Evolutionary conservation across 177 flowering plant genomes (phyloP).

Genomic region (Vitis hybrid): DNA sequence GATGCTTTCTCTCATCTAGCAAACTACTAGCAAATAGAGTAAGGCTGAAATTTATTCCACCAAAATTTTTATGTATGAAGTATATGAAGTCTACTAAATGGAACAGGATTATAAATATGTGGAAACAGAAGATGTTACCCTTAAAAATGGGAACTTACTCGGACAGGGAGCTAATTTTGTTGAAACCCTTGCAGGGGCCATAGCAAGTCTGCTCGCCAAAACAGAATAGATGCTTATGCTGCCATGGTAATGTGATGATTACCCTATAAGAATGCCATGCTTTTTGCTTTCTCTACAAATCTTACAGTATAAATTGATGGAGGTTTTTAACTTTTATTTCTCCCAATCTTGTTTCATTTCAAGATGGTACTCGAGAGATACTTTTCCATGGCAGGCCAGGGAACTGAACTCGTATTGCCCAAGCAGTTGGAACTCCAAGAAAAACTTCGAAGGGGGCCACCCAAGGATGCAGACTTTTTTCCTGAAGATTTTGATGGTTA

Average conservation of each 20-base stretch:
- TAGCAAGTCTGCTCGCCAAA: conserved; percentile 56
- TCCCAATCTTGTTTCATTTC: background rate
- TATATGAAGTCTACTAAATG: no score
- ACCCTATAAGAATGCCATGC: background rate
- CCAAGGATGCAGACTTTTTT: conserved; percentile 46
- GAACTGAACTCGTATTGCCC: conserved; percentile 67
- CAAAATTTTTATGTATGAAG: no score
- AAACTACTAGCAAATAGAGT: no score
- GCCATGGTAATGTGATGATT: conserved; percentile 54
- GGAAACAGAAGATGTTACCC: no score
- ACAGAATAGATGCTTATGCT: conserved; percentile 71
- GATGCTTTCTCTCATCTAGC: no score
- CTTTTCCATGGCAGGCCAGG: conserved; percentile 53
- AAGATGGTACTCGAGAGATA: conserved; percentile 87
- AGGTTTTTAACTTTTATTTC: background rate
- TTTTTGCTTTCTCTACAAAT: background rate
- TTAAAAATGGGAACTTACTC: background rate
- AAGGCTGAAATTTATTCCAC: no score
- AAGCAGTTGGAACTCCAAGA: conserved; percentile 61
- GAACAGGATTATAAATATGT: no score
- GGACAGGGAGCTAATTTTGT: background rate
- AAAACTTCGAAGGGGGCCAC: conserved; percentile 49
- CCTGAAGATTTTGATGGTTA: conserved; percentile 9
- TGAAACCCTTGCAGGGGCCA: conserved; percentile 50
- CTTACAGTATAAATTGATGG: no score